Conservation (phyloP, 2,329 filamentous ascomycete species). For the Aspergillus ochraceus region DNA sequence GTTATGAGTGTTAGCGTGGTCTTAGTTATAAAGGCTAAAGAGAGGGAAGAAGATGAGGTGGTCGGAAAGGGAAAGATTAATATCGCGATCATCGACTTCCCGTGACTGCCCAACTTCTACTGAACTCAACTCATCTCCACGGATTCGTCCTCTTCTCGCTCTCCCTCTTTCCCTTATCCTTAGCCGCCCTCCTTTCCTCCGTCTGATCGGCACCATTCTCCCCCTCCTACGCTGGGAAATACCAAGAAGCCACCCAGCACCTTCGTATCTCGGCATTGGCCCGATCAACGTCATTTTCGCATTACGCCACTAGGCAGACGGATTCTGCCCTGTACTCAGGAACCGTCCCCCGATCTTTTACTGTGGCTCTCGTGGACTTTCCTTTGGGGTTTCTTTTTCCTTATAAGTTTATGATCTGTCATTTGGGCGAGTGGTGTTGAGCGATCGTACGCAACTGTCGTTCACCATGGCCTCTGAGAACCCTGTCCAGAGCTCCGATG, state of each 20-base stretch:
- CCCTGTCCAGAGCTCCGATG: background rate
- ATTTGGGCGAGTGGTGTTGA: slow-evolving; percentile 1
- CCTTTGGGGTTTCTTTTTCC: background rate
- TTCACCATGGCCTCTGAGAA: slow-evolving; percentile 15
- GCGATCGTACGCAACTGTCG: slow-evolving; percentile 7
- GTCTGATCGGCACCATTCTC: background rate
- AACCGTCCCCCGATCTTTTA: background rate
- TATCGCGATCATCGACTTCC: background rate
- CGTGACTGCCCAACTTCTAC: background rate
- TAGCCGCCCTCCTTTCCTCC: background rate
- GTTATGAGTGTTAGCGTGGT: background rate
- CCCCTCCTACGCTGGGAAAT: background rate
- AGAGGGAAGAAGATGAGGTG: no score
- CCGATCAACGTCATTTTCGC: slow-evolving; percentile 22
- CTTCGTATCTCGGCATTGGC: slow-evolving; percentile 17
- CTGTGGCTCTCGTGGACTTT: background rate
- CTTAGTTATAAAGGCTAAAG: background rate
- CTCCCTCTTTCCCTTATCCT: background rate
- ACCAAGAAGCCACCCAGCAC: background rate
- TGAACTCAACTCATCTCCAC: background rate
- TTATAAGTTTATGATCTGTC: slow-evolving; percentile 12
- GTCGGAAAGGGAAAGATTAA: background rate
- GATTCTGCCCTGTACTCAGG: slow-evolving; percentile 18
- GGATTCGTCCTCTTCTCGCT: background rate
- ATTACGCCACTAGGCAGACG: slow-evolving; percentile 31